Evolutionary conservation across 768 basidiomycete genomes (phyloP).

Genomic region (Lactarius evosmus): DNA sequence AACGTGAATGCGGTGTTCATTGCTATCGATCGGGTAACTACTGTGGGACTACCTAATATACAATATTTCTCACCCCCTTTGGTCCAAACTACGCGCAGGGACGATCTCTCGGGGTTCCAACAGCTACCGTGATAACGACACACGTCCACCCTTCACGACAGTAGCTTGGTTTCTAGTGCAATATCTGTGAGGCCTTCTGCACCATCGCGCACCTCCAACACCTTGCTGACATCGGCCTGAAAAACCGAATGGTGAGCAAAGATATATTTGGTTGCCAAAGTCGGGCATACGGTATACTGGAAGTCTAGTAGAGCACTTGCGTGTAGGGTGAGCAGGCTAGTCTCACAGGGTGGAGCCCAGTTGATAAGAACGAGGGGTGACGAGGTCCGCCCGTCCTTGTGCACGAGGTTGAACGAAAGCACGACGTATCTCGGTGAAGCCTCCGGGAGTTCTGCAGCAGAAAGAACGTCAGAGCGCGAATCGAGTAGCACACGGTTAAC

Average conservation of each 20-base stretch:
- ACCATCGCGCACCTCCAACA: constrained; percentile 80
- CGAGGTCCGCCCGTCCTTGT: constrained; percentile 78
- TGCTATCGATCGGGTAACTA: not conserved
- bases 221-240: constrained; percentile 74
- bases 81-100: not conserved
- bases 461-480: constrained; percentile 12
- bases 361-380: constrained; percentile 85
- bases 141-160: constrained; percentile 20
- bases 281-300: constrained; percentile 56
- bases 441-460: constrained; percentile 72
- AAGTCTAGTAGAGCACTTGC: constrained; percentile 80
- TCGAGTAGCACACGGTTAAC: constrained; percentile 6
- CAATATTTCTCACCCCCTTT: not conserved
- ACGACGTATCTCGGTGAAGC: constrained; percentile 84
- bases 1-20: not conserved
- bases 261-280: constrained; percentile 1
- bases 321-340: constrained; percentile 67
- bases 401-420: constrained; percentile 76
- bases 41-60: not conserved
- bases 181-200: constrained; percentile 77
- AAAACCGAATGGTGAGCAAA: constrained; percentile 8
- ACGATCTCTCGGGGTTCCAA: not conserved
- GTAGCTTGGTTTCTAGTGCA: constrained; percentile 59
- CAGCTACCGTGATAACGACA: not conserved
- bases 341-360: constrained; percentile 85